phyloP scores from a whole-genome alignment of 176 grass and related monocot species.

The Tuctoria greenei region DNA sequence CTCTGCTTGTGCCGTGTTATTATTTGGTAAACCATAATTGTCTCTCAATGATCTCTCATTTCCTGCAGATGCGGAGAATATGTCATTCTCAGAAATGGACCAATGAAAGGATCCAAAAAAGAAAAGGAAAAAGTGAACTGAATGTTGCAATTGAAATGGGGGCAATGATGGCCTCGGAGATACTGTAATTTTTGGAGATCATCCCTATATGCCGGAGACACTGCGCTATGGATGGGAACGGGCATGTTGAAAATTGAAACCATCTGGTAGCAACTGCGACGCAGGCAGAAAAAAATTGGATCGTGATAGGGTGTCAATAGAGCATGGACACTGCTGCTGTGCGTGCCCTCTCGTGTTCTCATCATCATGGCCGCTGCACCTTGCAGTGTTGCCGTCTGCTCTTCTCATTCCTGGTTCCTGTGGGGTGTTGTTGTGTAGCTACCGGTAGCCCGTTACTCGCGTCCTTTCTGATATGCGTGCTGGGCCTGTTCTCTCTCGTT shows the following conservation, averaged over 20 bases:
- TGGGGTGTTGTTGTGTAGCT: background rate
- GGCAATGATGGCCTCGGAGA: background rate
- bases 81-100: background rate
- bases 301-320: background rate
- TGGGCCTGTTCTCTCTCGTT: background rate
- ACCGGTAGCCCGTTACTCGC: too few relatives aligned
- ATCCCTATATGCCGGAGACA: background rate
- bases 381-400: background rate
- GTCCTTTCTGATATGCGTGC: background rate
- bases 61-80: background rate
- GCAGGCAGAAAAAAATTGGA: background rate
- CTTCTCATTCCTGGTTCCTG: too few relatives aligned
- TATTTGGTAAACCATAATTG: too few relatives aligned
- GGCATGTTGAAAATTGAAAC: too few relatives aligned
- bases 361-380: constrained; percentile 7
- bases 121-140: background rate
- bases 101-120: too few relatives aligned
- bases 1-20: background rate
- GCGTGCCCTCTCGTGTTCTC: background rate
- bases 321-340: background rate
- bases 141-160: background rate
- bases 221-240: background rate
- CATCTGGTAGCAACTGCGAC: background rate
- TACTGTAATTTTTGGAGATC: background rate
- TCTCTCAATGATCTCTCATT: background rate